Evolutionary conservation across 1,284 basidiomycete genomes (phyloP).

Genomic region (Thelephora terrestris): DNA sequence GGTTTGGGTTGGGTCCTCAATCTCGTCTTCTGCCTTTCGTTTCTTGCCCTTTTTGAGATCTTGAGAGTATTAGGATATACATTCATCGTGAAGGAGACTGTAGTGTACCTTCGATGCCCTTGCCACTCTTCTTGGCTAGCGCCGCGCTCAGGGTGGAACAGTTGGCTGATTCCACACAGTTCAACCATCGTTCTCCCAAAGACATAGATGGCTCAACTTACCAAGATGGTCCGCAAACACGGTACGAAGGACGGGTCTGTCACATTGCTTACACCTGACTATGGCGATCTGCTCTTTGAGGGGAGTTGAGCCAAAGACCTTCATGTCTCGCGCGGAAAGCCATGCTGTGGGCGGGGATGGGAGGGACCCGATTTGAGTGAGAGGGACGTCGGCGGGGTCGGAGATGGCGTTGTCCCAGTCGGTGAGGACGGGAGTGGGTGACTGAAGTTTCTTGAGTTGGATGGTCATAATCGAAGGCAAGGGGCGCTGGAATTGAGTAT

Average conservation of each 20-base stretch:
- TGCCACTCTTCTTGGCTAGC: slow-evolving; percentile 39
- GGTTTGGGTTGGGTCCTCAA: slow-evolving; percentile 46
- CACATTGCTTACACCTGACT: slow-evolving; percentile 69
- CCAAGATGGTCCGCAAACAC: slow-evolving; percentile 69
- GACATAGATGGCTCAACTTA: slow-evolving; percentile 25
- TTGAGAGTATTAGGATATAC: background rate
- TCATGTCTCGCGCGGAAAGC: slow-evolving; percentile 80
- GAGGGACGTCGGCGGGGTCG: slow-evolving; percentile 23
- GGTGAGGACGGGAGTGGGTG: slow-evolving; percentile 27
- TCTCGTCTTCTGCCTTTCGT: slow-evolving; percentile 61
- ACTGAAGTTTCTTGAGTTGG: slow-evolving; percentile 41
- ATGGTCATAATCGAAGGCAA: slow-evolving; percentile 32
- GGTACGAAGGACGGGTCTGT: slow-evolving; percentile 66
- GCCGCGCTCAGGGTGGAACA: slow-evolving; percentile 50
- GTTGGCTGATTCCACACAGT: slow-evolving; percentile 31
- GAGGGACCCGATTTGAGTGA: slow-evolving; percentile 15
- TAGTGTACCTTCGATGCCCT: slow-evolving; percentile 28
- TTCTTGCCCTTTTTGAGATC: slow-evolving; percentile 43
- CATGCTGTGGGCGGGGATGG: slow-evolving; percentile 70
- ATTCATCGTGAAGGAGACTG: slow-evolving; percentile 9
- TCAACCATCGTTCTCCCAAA: background rate
- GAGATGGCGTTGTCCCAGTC: slow-evolving; percentile 37
- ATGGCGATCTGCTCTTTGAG: slow-evolving; percentile 59
- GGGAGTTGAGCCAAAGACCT: slow-evolving; percentile 72
- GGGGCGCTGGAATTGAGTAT: background rate